Percentiles rank a stretch among this genome's conserved stretches.
phyloP scores from a whole-genome alignment of 2,329 filamentous ascomycete species.

The Rutstroemia sp. region DNA sequence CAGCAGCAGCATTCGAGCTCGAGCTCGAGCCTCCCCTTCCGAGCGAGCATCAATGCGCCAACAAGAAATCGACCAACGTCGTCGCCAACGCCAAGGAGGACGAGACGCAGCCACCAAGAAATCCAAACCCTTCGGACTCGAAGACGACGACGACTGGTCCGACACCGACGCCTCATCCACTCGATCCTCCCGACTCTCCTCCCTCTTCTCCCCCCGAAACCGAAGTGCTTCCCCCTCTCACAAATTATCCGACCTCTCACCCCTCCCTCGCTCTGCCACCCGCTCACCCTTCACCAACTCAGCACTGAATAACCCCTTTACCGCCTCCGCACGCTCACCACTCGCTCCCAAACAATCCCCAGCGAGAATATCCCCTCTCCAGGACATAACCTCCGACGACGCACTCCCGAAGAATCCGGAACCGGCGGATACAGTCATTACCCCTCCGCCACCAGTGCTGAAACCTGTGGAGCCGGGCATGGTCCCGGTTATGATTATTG shows the following conservation, averaged over 20 bases:
- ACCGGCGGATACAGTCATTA: neutral
- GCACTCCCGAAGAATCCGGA: conserved; percentile 1
- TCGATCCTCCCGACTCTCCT: neutral
- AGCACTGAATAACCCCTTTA: neutral
- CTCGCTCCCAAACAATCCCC: neutral
- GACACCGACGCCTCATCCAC: conserved; percentile 1
- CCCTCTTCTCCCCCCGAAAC: conserved; percentile 3
- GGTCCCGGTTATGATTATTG: neutral
- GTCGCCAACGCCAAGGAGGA: neutral
- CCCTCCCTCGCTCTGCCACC: neutral
- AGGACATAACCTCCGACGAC: conserved; percentile 3
- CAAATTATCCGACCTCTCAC: neutral
- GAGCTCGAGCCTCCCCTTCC: neutral
- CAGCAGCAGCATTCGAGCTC: neutral
- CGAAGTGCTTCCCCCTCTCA: neutral
- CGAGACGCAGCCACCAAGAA: neutral
- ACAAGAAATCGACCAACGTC: neutral
- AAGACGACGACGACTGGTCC: conserved; percentile 1
- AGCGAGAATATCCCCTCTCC: neutral
- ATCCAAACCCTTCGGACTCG: neutral
- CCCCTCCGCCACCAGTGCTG: neutral
- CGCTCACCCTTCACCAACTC: neutral
- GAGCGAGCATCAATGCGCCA: conserved; percentile 1
- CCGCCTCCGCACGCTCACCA: neutral
- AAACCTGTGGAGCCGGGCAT: neutral